Evolutionary conservation across 352 stramenopile species (phyloP).

Genomic region (Aphanomyces astaci): DNA sequence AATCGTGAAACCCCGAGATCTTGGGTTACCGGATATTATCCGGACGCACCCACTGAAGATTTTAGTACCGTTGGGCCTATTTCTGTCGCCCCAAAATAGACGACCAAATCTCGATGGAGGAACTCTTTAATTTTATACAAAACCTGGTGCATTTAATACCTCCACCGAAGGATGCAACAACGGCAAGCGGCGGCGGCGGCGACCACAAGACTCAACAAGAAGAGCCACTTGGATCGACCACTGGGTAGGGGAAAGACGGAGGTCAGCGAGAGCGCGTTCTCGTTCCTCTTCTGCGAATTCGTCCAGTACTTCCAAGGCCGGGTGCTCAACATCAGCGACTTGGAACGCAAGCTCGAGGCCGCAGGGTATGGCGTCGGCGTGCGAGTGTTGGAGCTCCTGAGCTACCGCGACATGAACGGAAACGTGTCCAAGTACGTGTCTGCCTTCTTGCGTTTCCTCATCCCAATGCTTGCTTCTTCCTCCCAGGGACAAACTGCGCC

Average conservation of each 20-base stretch:
- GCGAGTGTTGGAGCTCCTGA: conserved; percentile 91
- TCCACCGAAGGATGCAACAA: neutral
- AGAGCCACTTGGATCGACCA: conserved; percentile 47
- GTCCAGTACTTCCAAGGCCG: conserved; percentile 97
- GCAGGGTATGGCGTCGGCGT: conserved; percentile 93
- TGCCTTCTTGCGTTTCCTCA: too few relatives aligned
- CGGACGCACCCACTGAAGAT: neutral
- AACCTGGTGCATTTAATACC: neutral
- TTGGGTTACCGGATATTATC: neutral
- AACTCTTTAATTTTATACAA: neutral
- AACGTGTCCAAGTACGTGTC: conserved; percentile 25
- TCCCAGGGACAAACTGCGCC: conserved; percentile 27
- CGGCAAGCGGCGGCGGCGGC: neutral
- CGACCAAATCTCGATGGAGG: neutral
- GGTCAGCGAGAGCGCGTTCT: conserved; percentile 92
- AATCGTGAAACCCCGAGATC: neutral
- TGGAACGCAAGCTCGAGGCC: conserved; percentile 90
- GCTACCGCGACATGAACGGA: conserved; percentile 73
- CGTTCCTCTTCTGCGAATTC: conserved; percentile 97
- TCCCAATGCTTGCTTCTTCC: neutral
- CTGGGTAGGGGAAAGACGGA: conserved; percentile 70
- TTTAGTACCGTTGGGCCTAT: too few relatives aligned
- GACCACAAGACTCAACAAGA: neutral
- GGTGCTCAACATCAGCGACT: conserved; percentile 92
- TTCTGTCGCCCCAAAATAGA: neutral